These are phyloP conservation scores for Alternaria dauci DNA, from an alignment of 2,329 filamentous ascomycete genomes.

Conservation along the genomic window DNA sequence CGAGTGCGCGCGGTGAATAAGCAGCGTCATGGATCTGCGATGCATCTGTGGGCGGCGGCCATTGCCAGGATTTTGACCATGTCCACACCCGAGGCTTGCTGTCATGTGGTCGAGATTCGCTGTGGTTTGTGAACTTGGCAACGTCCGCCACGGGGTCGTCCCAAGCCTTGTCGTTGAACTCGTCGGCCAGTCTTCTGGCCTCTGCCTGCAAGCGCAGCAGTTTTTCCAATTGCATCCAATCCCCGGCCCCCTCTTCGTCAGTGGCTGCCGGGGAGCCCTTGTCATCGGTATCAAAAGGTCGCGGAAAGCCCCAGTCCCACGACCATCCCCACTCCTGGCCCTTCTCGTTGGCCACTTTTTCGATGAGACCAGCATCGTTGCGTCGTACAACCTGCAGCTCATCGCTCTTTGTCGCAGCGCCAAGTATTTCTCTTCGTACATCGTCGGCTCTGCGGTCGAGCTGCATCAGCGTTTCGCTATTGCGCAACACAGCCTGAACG, in stretches of 20 bases:
- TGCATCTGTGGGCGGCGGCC: conserved; percentile 26
- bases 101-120: background rate
- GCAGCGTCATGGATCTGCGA: conserved; percentile 9
- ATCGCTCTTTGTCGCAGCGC: conserved; percentile 6
- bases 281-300: conserved; percentile 33
- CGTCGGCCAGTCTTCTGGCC: conserved; percentile 14
- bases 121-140: background rate
- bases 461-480: conserved; percentile 45
- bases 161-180: conserved; percentile 17
- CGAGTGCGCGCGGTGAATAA: conserved; percentile 65
- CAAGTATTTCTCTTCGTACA: conserved; percentile 37
- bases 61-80: conserved; percentile 29
- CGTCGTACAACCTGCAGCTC: background rate
- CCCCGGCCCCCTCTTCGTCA: conserved; percentile 6
- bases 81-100: conserved; percentile 15
- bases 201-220: conserved; percentile 16
- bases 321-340: conserved; percentile 47
- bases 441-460: conserved; percentile 38
- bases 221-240: conserved; percentile 5
- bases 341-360: conserved; percentile 41
- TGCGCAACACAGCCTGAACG: conserved; percentile 34
- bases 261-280: background rate
- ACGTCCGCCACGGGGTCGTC: conserved; percentile 3
- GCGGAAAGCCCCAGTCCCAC: conserved; percentile 48
- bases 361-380: conserved; percentile 32